These are phyloP conservation scores for Penstemon newberryi DNA, from an alignment of 257 asterid genomes.

Conservation along the genomic window DNA sequence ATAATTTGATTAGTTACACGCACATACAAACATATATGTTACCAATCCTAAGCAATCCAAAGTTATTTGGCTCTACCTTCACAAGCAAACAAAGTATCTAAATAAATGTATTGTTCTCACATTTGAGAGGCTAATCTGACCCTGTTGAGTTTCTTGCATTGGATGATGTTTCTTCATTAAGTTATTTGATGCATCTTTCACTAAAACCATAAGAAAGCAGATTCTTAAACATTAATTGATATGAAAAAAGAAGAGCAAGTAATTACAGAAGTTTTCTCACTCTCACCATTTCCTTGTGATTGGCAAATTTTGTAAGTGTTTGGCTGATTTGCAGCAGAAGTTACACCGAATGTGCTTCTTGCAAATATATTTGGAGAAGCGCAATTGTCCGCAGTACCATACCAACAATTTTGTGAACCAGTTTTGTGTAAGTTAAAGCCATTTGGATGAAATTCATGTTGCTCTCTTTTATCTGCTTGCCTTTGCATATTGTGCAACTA, in stretches of 20 bases:
- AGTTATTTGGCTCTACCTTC: not conserved
- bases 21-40: not conserved
- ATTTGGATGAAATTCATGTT: constrained; percentile 13
- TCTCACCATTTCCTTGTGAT: constrained; percentile 21
- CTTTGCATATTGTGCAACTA: not conserved
- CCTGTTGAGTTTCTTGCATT: constrained; percentile 33
- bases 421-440: constrained; percentile 19
- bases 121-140: constrained; percentile 37
- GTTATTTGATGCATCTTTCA: not conserved
- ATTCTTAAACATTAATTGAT: not conserved
- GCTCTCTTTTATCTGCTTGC: constrained; percentile 1
- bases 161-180: constrained; percentile 17
- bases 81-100: constrained; percentile 10
- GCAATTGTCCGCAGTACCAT: constrained; percentile 23
- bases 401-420: constrained; percentile 33
- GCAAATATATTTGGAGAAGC: constrained; percentile 28
- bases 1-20: not conserved
- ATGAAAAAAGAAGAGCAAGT: not conserved
- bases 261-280: constrained; percentile 20
- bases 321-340: constrained; percentile 27
- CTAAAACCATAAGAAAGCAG: not conserved
- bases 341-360: constrained; percentile 22
- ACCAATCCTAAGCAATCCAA: constrained; percentile 5
- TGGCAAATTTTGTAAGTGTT: constrained; percentile 11
- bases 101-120: constrained; percentile 34